These are phyloP conservation scores for Pseudocercospora fuligena DNA, from an alignment of 2,329 filamentous ascomycete genomes.

Conservation along the genomic window DNA sequence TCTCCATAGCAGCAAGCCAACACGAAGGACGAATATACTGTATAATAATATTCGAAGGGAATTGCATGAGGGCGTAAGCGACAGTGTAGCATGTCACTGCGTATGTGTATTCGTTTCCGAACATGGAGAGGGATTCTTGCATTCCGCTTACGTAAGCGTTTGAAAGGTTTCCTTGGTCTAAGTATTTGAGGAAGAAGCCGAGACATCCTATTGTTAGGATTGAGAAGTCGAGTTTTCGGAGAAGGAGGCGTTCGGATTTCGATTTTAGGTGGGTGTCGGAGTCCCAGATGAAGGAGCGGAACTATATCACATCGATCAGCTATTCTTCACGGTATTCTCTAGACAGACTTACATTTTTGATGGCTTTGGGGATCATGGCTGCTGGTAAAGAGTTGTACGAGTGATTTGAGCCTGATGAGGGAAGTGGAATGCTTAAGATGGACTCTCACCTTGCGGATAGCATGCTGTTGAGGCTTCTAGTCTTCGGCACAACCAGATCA, in stretches of 20 bases:
- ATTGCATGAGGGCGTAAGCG: slow-evolving; percentile 9
- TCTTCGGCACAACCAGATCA: too few relatives aligned
- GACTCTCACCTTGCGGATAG: neutral
- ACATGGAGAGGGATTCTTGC: slow-evolving; percentile 44
- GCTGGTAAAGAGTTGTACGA: neutral
- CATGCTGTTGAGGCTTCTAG: neutral
- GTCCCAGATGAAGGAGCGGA: slow-evolving; percentile 15
- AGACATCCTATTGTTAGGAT: slow-evolving; percentile 14
- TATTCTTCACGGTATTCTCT: neutral
- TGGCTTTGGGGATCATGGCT: neutral
- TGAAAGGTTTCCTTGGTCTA: slow-evolving; percentile 10
- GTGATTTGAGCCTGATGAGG: neutral
- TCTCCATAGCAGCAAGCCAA: slow-evolving; percentile 12
- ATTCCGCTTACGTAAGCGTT: slow-evolving; percentile 49
- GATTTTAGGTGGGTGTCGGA: slow-evolving; percentile 14
- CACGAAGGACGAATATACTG: slow-evolving; percentile 12
- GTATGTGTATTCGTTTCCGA: slow-evolving; percentile 45
- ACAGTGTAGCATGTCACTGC: slow-evolving; percentile 12
- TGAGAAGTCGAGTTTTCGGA: slow-evolving; percentile 13
- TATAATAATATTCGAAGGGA: slow-evolving; percentile 11
- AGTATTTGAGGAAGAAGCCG: slow-evolving; percentile 9
- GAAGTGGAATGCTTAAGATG: neutral
- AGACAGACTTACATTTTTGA: neutral
- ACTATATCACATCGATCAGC: neutral
- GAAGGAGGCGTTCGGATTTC: neutral